Evolutionary conservation across 2,329 filamentous ascomycete species (phyloP).

Genomic region (Hortaea sp.): DNA sequence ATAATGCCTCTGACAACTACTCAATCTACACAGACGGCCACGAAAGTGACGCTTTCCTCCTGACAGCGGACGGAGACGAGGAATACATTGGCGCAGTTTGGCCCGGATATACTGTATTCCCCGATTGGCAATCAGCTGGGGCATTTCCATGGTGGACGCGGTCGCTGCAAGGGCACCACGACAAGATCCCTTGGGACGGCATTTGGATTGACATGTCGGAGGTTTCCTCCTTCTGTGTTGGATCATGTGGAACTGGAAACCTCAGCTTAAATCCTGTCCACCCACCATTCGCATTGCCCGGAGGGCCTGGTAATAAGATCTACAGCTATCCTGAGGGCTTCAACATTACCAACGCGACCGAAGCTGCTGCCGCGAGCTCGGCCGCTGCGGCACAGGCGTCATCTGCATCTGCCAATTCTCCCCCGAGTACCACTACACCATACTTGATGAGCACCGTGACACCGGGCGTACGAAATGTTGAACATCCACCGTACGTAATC

Average conservation of each 20-base stretch:
- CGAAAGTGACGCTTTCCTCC: slow-evolving; percentile 24
- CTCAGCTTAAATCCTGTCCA: slow-evolving; percentile 59
- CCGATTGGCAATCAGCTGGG: slow-evolving; percentile 51
- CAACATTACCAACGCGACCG: slow-evolving; percentile 18
- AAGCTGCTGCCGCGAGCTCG: slow-evolving; percentile 16
- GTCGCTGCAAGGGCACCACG: slow-evolving; percentile 42
- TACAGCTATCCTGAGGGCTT: slow-evolving; percentile 30
- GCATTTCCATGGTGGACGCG: slow-evolving; percentile 51
- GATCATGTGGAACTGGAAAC: slow-evolving; percentile 59
- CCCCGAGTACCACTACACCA: slow-evolving; percentile 21
- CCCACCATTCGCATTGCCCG: slow-evolving; percentile 54
- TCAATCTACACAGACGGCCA: slow-evolving; percentile 26
- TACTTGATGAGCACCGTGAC: slow-evolving; percentile 48
- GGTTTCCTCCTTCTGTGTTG: slow-evolving; percentile 56
- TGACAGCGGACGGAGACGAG: slow-evolving; percentile 38
- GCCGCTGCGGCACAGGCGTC: slow-evolving; percentile 11
- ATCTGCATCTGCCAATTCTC: slow-evolving; percentile 10
- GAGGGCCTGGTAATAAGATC: slow-evolving; percentile 51
- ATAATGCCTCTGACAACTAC: slow-evolving; percentile 56
- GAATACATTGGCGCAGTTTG: slow-evolving; percentile 43
- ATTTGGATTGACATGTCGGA: slow-evolving; percentile 56
- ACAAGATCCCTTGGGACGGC: slow-evolving; percentile 43
- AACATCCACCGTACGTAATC: slow-evolving; percentile 67
- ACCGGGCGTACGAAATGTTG: slow-evolving; percentile 54
- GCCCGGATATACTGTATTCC: slow-evolving; percentile 47